phyloP scores from a whole-genome alignment of 192 early-diverging fungal genomes.

The Chytriomyces sp. region DNA sequence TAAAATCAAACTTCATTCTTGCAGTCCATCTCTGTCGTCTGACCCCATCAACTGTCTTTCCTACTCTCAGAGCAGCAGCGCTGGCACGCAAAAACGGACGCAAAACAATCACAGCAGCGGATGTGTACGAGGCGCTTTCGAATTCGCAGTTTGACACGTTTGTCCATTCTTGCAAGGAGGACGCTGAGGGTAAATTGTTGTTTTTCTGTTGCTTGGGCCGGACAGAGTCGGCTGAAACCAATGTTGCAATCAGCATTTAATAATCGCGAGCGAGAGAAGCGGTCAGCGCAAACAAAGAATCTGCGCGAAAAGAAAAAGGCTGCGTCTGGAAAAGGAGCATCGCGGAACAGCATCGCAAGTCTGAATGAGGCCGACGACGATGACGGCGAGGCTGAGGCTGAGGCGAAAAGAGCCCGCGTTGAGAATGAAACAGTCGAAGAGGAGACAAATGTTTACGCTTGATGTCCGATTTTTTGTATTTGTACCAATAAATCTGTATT shows the following conservation, averaged over 20 bases:
- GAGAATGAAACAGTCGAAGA: background rate
- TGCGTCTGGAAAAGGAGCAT: background rate
- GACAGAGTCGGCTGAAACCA: background rate
- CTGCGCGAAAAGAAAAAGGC: conserved; percentile 15
- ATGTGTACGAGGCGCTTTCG: conserved; percentile 22
- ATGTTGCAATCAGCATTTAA: conserved; percentile 7
- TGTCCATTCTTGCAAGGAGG: conserved; percentile 1
- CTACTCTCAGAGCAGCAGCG: conserved; percentile 18
- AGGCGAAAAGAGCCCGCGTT: background rate
- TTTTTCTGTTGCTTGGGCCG: background rate
- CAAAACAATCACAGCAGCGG: conserved; percentile 28
- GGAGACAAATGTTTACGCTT: background rate
- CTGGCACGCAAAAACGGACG: conserved; percentile 6
- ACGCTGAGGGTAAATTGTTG: conserved; percentile 4
- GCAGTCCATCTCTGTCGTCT: background rate
- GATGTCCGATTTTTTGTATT: background rate
- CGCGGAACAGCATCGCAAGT: background rate
- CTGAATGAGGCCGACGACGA: background rate
- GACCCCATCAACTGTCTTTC: background rate
- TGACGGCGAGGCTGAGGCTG: background rate
- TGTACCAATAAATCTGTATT: too few relatives aligned
- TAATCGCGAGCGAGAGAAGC: conserved; percentile 15
- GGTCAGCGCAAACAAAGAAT: conserved; percentile 17
- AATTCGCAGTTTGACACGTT: conserved; percentile 9
- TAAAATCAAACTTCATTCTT: background rate